phyloP scores from a whole-genome alignment of 495 filamentous ascomycete species.

The Penicillium ochrochloron region DNA sequence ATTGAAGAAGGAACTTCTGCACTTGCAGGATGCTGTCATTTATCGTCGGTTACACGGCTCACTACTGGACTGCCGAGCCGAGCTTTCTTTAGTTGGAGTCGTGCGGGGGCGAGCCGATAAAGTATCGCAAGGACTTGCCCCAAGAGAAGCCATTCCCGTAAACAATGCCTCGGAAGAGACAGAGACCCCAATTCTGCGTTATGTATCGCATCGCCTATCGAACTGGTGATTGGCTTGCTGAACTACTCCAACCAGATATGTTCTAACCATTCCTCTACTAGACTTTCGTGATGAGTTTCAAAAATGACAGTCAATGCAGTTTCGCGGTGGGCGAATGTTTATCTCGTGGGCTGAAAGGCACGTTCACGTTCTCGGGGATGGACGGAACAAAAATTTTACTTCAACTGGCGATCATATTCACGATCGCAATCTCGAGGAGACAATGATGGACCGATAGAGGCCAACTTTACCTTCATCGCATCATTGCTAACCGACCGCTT shows the following conservation, averaged over 20 bases:
- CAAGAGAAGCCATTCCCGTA: conserved; percentile 18
- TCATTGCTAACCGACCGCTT: too few species aligned
- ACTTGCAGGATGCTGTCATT: not conserved
- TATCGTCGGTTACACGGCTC: not conserved
- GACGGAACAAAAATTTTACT: too few species aligned
- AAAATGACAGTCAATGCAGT: too few species aligned
- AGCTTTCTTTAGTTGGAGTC: conserved; percentile 29
- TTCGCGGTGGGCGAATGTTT: too few species aligned
- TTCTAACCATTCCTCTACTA: too few species aligned
- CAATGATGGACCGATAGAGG: too few species aligned
- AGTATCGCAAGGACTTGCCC: conserved; percentile 23
- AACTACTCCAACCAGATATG: not conserved
- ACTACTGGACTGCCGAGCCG: conserved; percentile 13
- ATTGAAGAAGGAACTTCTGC: not conserved
- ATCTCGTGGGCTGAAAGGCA: too few species aligned
- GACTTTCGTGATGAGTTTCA: too few species aligned
- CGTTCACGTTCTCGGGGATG: too few species aligned
- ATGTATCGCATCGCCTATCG: not conserved
- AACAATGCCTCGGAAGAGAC: conserved; percentile 9
- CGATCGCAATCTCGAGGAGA: too few species aligned
- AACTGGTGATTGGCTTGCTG: not conserved
- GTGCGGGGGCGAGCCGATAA: conserved; percentile 27
- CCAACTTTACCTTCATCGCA: too few species aligned
- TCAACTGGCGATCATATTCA: too few species aligned
- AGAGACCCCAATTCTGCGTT: not conserved